Conservation (phyloP, 257 asterid genomes). For the Osmanthus fragrans region DNA sequence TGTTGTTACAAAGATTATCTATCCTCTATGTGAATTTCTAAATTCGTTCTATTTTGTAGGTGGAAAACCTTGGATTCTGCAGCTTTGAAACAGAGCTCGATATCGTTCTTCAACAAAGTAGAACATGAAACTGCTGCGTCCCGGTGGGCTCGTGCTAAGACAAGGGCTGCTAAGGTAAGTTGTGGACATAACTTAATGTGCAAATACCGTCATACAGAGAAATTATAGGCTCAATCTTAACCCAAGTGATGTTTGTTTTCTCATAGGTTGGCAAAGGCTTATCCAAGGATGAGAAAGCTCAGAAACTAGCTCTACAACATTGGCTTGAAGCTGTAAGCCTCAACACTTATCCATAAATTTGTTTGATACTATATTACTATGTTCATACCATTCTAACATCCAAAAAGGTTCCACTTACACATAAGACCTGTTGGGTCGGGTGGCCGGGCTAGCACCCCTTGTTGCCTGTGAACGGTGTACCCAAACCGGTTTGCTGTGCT, state of each 20-base stretch:
- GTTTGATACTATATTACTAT: neutral
- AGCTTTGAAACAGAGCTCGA: constrained; percentile 50
- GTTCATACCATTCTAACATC: no score
- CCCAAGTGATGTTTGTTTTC: neutral
- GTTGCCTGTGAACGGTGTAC: no score
- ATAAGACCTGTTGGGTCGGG: no score
- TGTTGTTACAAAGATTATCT: no score
- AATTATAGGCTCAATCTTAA: neutral
- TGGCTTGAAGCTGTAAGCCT: constrained; percentile 80
- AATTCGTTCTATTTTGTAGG: constrained; percentile 32
- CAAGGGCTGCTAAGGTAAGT: constrained; percentile 61
- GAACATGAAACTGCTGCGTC: constrained; percentile 62
- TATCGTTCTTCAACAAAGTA: constrained; percentile 46
- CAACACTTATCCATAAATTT: neutral
- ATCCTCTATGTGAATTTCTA: neutral
- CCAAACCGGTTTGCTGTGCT: no score
- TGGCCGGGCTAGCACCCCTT: neutral
- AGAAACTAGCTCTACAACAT: constrained; percentile 73
- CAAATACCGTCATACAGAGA: neutral
- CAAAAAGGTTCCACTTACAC: no score
- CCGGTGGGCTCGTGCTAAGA: constrained; percentile 65
- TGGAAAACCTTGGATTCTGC: constrained; percentile 75
- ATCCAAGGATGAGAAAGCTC: constrained; percentile 68
- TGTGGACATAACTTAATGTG: neutral
- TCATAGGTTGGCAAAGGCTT: constrained; percentile 72